Base-by-base conservation (phyloP, 495 filamentous ascomycete species). In the Neurospora sp. region DNA sequence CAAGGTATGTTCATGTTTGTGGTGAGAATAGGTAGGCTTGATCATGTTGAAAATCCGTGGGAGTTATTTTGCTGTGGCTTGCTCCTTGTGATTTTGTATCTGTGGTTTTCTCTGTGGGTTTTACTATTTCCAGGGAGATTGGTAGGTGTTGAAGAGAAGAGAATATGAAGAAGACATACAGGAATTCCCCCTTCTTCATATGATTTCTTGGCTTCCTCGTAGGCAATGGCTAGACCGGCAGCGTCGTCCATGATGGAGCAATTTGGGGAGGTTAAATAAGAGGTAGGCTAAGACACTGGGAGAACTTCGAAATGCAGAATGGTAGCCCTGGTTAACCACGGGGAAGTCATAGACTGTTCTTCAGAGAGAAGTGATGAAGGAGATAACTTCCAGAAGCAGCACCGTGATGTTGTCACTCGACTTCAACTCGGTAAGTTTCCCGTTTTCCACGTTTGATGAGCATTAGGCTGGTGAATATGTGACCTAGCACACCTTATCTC, bases 161-260 rank as follows among this genome's bases (percentile, higher is more conserved):
- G 39, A 7, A 39, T 37, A 66, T 38, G 0, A 49, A 39, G 23
- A 20, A 23, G 5, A 74, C 80, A 71, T 80, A 88, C 87, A 42
- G 93, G 93, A 2, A 96, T 86, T 39, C 93, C 93, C 39, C 93
- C 92, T 82, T 95, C 92, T n/a, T 84, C 80, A 60, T 86, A 88
- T 39, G 91, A 88, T 60, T 86, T 81, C 76, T 85, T 89, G 1
- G 93, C 92, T 79, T 96, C 93, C 73, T 93, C 91, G n/a, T 94
- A 81, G n/a, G 93, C 93, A 46, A 89, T 84, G 39, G 83, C 81
- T 73, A 90, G 86, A 40, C 85, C 88, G 60, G 83, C 76, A 70
- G 86, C 79, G 74, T 87, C 85, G 72, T 88, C 85, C 85, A 89
- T 88, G 20, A 41, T 76, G 69, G n/a, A 46, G 40, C 70, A 20